Evolutionary conservation across 1,284 basidiomycete species (phyloP).

Genomic region (Puccinia novopanici): DNA sequence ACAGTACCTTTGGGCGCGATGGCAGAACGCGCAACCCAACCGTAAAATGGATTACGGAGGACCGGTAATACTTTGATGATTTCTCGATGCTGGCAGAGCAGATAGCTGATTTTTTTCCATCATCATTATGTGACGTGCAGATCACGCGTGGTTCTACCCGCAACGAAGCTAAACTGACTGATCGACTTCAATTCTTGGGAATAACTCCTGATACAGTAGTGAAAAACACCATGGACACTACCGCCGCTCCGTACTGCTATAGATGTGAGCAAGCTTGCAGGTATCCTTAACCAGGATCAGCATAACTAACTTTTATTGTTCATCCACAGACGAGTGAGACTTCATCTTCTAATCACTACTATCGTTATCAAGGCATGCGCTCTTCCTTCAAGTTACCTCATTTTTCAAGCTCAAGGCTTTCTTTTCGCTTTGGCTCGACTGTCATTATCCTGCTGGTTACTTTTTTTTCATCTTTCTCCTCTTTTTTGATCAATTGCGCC

Average conservation of each 20-base stretch:
- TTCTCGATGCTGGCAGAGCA: no score
- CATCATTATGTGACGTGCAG: not conserved
- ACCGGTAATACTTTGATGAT: slow-evolving; percentile 6
- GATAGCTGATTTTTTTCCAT: not conserved
- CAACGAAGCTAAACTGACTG: slow-evolving; percentile 30
- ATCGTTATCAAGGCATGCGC: not conserved
- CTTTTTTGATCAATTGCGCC: not conserved
- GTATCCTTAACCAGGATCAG: not conserved
- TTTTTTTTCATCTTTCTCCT: no score
- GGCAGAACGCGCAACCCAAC: slow-evolving; percentile 20
- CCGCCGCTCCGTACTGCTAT: slow-evolving; percentile 36
- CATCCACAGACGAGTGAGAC: not conserved
- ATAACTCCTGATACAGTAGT: slow-evolving; percentile 17
- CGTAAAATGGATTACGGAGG: slow-evolving; percentile 31
- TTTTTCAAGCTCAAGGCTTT: not conserved
- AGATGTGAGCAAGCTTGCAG: slow-evolving; percentile 35
- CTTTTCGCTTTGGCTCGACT: not conserved
- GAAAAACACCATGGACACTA: slow-evolving; percentile 24
- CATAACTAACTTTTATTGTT: not conserved
- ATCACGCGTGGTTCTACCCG: not conserved
- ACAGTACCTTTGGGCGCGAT: slow-evolving; percentile 29
- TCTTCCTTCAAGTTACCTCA: not conserved
- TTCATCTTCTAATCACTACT: not conserved
- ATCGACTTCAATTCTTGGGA: slow-evolving; percentile 15
- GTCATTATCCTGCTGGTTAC: not conserved